phyloP scores from a whole-genome alignment of 1,284 basidiomycete genomes.

The Hemileia vastatrix region DNA sequence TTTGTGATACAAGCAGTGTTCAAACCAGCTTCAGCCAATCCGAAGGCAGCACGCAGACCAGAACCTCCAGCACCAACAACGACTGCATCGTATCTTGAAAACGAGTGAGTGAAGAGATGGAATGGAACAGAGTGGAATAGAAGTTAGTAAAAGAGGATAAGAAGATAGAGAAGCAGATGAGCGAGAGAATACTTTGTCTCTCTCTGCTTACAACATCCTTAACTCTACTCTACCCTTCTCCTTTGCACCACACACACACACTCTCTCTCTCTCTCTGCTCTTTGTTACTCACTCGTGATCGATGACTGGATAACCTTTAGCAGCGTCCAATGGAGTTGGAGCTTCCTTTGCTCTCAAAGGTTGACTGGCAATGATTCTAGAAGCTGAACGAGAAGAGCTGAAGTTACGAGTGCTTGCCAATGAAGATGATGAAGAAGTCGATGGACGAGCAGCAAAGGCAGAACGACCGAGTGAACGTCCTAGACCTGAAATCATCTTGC shows the following conservation, averaged over 20 bases:
- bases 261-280: too few species aligned
- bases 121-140: not conserved
- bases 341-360: conserved; percentile 74
- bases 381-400: conserved; percentile 33
- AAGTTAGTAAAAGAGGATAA: not conserved
- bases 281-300: too few species aligned
- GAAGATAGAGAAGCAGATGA: not conserved
- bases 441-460: too few species aligned
- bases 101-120: not conserved
- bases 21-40: conserved; percentile 93
- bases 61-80: conserved; percentile 98
- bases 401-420: conserved; percentile 31
- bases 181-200: too few species aligned
- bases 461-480: too few species aligned
- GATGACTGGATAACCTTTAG: too few species aligned
- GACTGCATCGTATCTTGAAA: not conserved
- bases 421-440: too few species aligned
- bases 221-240: too few species aligned
- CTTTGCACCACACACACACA: too few species aligned
- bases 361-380: conserved; percentile 61
- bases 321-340: too few species aligned
- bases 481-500: too few species aligned
- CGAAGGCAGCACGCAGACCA: conserved; percentile 94
- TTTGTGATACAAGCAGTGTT: conserved; percentile 80
- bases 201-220: too few species aligned